Evolutionary conservation across 495 filamentous ascomycete genomes (phyloP), one percentile per base, ranked within the genome.

Genomic region (Aspergillus ostianus): DNA sequence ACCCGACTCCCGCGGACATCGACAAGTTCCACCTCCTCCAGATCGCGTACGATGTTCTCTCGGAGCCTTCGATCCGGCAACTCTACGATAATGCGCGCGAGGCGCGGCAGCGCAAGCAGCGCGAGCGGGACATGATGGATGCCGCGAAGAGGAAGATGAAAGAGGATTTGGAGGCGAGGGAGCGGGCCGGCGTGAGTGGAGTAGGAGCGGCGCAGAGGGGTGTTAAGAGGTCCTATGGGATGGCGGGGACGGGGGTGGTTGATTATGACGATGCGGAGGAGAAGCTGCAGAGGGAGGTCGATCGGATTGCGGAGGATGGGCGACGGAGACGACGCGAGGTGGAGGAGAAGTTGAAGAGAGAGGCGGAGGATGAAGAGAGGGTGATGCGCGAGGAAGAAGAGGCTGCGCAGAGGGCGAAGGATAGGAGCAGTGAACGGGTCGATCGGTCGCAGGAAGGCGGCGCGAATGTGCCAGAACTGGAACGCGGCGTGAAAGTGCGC

Each of bases 21-120:
- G 87, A 89, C 57, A 89, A 84, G 66, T 93, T 92, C 69, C 86
- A 91, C 64, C 78, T 86, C n/a, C 78, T 90, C 17, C 83, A 85
- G 50, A 84, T 89, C 61, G 89, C 87, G 36, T 81, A 87, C 75
- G 88, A 91, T 74, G 82, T 92, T 0, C 82, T 92, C 46, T 82
- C 81, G 1, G 86, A 91, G 62, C 75, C 84, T 0, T 75, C 78
- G 0, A 72, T 85, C 8, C 83, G 84, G 30, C 77, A 82, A 56
- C 76, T 85, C 36, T 93, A 93, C 69, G 87, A 93, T 67, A 85
- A 83, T 72, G 85, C 85, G 60, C 78, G 89, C 10, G 79, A 81
- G 59, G 87, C 87, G 36, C 77, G 83, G 47, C 64, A 82, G 62
- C 83, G 84, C 62, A 84, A 82, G 68, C 77, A 84, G 73, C 78